phyloP scores from a whole-genome alignment of 2,329 filamentous ascomycete species.

The Fusarium ramigenum region DNA sequence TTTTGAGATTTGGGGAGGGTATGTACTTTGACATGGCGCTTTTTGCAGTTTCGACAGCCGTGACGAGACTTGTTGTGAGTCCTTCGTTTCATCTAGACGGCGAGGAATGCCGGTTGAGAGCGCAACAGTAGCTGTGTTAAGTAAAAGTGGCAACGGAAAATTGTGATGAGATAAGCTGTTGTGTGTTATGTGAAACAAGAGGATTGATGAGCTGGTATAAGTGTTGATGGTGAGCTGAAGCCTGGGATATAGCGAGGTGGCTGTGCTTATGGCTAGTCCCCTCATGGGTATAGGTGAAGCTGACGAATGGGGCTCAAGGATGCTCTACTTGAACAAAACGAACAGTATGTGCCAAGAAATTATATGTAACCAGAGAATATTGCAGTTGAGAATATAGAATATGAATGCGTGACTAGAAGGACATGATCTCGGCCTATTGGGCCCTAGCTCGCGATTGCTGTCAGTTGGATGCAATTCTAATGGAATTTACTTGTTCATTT shows the following conservation, averaged over 20 bases:
- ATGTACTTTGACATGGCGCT: constrained; percentile 38
- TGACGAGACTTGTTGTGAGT: constrained; percentile 40
- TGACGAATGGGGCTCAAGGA: constrained; percentile 3
- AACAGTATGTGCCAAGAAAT: neutral
- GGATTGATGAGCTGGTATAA: neutral
- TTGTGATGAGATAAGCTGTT: too few relatives aligned
- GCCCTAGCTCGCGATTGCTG: neutral
- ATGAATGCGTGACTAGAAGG: neutral
- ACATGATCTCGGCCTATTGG: too few relatives aligned
- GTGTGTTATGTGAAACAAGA: too few relatives aligned
- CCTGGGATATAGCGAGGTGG: constrained; percentile 13
- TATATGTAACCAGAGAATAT: neutral
- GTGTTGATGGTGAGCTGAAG: neutral
- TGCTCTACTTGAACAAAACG: neutral
- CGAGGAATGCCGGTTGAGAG: neutral
- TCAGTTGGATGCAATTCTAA: fast-evolving
- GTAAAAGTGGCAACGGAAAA: too few relatives aligned
- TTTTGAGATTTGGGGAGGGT: neutral
- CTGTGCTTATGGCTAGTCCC: constrained; percentile 29
- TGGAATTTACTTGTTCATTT: neutral
- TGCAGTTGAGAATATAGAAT: too few relatives aligned
- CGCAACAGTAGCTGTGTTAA: fast-evolving
- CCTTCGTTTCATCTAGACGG: constrained; percentile 35
- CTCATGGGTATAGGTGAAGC: neutral
- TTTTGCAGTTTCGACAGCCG: constrained; percentile 42